Base-by-base conservation (phyloP, 345 rosid species). In the Geranium brycei region DNA sequence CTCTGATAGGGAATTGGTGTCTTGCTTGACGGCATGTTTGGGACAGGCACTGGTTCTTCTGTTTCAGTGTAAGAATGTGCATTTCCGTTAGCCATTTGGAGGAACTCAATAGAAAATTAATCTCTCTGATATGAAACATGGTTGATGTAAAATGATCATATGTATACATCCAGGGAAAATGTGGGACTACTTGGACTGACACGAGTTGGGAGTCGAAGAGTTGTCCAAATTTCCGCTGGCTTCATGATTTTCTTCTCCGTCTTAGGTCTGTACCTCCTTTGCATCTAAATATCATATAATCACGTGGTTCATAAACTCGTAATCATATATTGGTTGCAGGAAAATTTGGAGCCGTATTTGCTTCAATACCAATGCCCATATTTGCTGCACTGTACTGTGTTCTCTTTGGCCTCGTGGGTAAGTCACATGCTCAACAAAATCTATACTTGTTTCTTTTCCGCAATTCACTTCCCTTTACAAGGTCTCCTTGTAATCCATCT, bases 201-300 rank as follows among this genome's bases (percentile, higher is more conserved):
- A 67, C 87, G 96, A 68, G 97, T 95, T 32, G 97, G 99, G 38
- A 95, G 99, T 70, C 97, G 99, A 51, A 82, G 99, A 62, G 96
- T 91, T 64, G 95, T 95, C 78, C 95, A 95, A 75, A 74, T 95
- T 62, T 85, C 97, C 19, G 96, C 99, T 38, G 97, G 83, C 75
- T 95, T 95, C 82, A 95, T 95, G 99, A 87, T 95, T 17, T 85
- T 95, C 74, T 91, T 95, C 84, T 84, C 99, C 8, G 77, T 66
- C 62, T 77, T 95, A 60, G 99, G 99, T 86, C 61, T 31, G 64
- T 58, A 69, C 5, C 19, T 58, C 3, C 53, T 23, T 18, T 51
- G 0, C 31, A 19, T 5, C 13, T 28, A 10, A 5, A 23, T n/a
- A 60, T 60, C 32, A 23, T 23, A 23, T 23, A 23, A 23, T 23